Evolutionary conservation across 495 filamentous ascomycete species (phyloP), one percentile per base, ranked within the genome.

Genomic region (Hyaloscypha hepaticicola): DNA sequence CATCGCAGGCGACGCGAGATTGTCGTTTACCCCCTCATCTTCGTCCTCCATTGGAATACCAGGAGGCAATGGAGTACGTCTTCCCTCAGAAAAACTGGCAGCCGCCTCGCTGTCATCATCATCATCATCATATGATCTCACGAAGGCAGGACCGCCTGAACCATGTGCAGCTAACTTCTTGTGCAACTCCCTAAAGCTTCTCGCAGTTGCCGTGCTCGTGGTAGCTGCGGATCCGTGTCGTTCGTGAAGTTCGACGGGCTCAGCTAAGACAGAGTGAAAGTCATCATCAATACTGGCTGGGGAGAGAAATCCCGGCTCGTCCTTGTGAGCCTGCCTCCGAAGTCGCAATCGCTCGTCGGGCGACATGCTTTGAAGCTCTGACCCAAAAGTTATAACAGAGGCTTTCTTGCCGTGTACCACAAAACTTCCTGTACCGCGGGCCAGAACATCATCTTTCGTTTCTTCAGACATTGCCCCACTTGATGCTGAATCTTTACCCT

Each of bases 391-490:
- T 64, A 99, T 88, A 56, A 99, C 89, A 0, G 92, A 96, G 2
- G 95, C 95, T 75, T 99, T 98, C 79, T 99, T 99, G 60, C 95
- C 95, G 72, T 99, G 95, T 5, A 99, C 88, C 5, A 92, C 96
- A 73, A 99, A 98, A 68, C 90, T 96, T 12, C 92, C 91, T 12
- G 88, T 85, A 27, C 88, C 89, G 21, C 95, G 85, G 16, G 88
- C 76, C 9, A 99, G 81, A 11, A 87, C 85, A 73, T 93, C 92
- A 16, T 79, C 80, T 55, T 85, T 83, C 60, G 78, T 78, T 34
- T 93, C 90, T 25, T 91, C 90, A n/a, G 80, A 78, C 63, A 82
- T 71, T 5, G 77, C 80, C 24, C 79, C 80, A 66, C 84, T 86
- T 19, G 90, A 87, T 3, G 82, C 76, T 0, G 90, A 89, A 53